Evolutionary conservation across 495 filamentous ascomycete genomes (phyloP).

Genomic region (Penicillium steckii): DNA sequence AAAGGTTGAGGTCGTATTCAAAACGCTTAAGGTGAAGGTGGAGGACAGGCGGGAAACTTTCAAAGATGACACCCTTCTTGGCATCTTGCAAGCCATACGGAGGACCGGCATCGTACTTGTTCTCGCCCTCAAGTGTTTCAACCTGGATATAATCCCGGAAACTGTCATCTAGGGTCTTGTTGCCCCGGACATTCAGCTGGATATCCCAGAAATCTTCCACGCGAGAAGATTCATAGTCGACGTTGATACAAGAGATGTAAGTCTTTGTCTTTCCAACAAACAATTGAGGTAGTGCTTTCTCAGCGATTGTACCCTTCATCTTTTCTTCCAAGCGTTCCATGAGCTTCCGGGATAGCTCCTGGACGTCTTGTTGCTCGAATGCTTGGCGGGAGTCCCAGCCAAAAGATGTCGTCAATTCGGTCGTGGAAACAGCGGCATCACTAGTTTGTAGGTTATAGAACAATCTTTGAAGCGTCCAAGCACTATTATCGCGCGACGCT

Average conservation of each 20-base stretch:
- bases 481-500: slow-evolving; percentile 77
- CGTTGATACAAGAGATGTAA: slow-evolving; percentile 97
- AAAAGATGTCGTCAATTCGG: slow-evolving; percentile 91
- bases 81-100: slow-evolving; percentile 92
- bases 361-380: slow-evolving; percentile 98
- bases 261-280: slow-evolving; percentile 98
- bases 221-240: slow-evolving; percentile 91
- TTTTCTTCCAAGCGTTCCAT: slow-evolving; percentile 95
- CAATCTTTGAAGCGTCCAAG: slow-evolving; percentile 88
- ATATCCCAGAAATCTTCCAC: slow-evolving; percentile 99
- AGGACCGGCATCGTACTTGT: slow-evolving; percentile 91
- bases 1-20: slow-evolving; percentile 92
- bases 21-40: slow-evolving; percentile 97
- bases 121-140: slow-evolving; percentile 95
- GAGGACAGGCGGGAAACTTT: slow-evolving; percentile 90
- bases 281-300: slow-evolving; percentile 83
- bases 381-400: slow-evolving; percentile 98
- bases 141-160: slow-evolving; percentile 96
- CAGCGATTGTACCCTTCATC: slow-evolving; percentile 97
- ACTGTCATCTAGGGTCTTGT: slow-evolving; percentile 88
- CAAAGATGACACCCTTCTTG: slow-evolving; percentile 96
- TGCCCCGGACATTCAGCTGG: slow-evolving; percentile 92
- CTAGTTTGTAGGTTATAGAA: slow-evolving; percentile 93
- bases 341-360: slow-evolving; percentile 91
- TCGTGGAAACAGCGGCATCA: slow-evolving; percentile 77